Base-by-base conservation (phyloP, 139 green algal species). In the Closterium sp. region DNA sequence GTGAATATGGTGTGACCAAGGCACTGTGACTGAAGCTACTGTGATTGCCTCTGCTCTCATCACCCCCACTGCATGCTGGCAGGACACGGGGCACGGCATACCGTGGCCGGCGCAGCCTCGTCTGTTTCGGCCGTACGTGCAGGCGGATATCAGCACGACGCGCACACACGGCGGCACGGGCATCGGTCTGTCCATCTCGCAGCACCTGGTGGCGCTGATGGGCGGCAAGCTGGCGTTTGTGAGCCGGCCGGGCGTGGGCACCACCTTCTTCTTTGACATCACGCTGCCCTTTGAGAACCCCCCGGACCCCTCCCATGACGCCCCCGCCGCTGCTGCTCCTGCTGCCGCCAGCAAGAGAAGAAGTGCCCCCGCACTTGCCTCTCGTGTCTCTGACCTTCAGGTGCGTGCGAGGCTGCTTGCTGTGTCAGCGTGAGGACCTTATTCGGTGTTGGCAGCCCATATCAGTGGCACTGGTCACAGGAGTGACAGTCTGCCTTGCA, bases 181-280 rank as follows among this genome's bases (percentile, higher is more conserved):
- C 31, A 94, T 94, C n/a, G 92, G 92, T 1, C 92, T 94, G 24
- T 93, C 92, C 89, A 94, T 94, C 89, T 93, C 89, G n/a, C 92
- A 94, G 84, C 89, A 90, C 34, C 70, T 94, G 9, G 92, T 94
- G 31, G 70, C 29, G 9, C 89, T 94, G 22, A 94, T 94, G 92
- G 89, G 92, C 32, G 92, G 92, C 79, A 27, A 50, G 29, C 34
- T 94, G 42, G 92, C 89, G 34, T 94, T 94, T 84, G 32, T 62
- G 17, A 92, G 85, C 79, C n/a, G 31, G 2, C 89, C 89, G 19
- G 88, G 88, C 84, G 84, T 93, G 62, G 92, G 92, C 31, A 93
- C 42, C 31, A 93, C 38, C 62, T 94, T 94, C 88, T 93, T 90
- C 92, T 94, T 94, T 10, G 92, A 94, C 92, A 85, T 92, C 11